Base-by-base conservation (phyloP, 805 yeast species). In the Wickerhamomyces strasburgensis region DNA sequence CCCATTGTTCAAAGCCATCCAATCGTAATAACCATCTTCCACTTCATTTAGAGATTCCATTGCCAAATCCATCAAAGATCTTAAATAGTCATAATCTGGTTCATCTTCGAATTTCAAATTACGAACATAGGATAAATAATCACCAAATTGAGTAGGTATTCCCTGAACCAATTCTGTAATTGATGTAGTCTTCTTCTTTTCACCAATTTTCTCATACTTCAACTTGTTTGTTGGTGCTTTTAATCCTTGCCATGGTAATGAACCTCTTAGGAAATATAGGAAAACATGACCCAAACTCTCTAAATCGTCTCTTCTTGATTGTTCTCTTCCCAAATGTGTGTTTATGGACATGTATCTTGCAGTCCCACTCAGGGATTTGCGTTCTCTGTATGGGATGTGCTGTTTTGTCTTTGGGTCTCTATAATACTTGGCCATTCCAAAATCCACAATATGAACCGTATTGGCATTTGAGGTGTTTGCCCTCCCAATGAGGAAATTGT, bases 221-320 rank as follows among this genome's bases (percentile, higher is more conserved):
- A 78, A 73, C 57, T 84, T 84, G 58, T 84, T 84, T n/a, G 86
- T 83, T 41, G 87, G 87, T 2, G 90, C 93, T 60, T 83, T 84
- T 42, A 84, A 64, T n/a, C 94, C 94, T 62, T 84, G 94, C 94
- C 94, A 84, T 31, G 94, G 94, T 55, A 84, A 68, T 44, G 78
- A 81, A 19, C 94, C 93, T 54, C 84, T 72, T 38, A 83, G 60
- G 52, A 84, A 84, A 59, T 84, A 84, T 56, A 84, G 75, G 54
- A 84, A 84, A 1, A 84, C 93, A 61, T 84, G 93, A 14, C 90
- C 93, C 49, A 84, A 63, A 7, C 84, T 77, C 61, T 84, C 94
- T 52, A 84, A 68, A 59, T 84, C 94, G 57, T 84, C 94, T 60
- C 94, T 65, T 63, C 94, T 72, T 50, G 81, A 78, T 57, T 84